These are phyloP conservation scores for Colletotrichum sp. DNA, from an alignment of 2,329 filamentous ascomycete species.

Conservation along the genomic window DNA sequence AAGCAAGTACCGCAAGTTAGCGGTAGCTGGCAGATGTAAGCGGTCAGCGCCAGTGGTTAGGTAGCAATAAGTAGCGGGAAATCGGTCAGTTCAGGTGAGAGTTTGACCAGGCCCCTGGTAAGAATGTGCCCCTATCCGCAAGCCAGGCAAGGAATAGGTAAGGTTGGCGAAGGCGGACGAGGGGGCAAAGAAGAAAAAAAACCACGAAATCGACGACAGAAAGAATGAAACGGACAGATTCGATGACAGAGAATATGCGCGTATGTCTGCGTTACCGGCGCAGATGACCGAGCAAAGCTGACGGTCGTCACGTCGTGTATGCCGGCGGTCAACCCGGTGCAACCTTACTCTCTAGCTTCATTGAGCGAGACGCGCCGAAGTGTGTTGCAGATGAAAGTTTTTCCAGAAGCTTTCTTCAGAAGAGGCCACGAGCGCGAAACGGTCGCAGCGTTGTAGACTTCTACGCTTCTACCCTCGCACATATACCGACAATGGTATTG, in stretches of 20 bases:
- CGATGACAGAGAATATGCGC: background rate
- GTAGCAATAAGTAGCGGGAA: background rate
- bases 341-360: background rate
- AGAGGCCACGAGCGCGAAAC: background rate
- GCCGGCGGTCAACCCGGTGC: background rate
- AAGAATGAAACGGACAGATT: background rate
- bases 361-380: background rate
- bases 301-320: background rate
- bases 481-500: background rate
- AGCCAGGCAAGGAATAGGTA: background rate
- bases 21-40: background rate
- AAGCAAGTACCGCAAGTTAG: background rate
- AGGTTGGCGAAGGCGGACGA: background rate
- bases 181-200: background rate
- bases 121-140: background rate
- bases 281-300: background rate
- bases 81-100: background rate
- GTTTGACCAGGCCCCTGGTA: background rate
- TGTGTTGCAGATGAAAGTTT: background rate
- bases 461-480: background rate
- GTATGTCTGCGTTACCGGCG: background rate
- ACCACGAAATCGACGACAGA: background rate
- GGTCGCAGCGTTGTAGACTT: background rate
- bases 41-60: background rate
- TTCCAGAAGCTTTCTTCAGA: background rate